Base-by-base conservation (phyloP, 1,139 yeast genomes). In the Torulaspora pretoriensis region DNA sequence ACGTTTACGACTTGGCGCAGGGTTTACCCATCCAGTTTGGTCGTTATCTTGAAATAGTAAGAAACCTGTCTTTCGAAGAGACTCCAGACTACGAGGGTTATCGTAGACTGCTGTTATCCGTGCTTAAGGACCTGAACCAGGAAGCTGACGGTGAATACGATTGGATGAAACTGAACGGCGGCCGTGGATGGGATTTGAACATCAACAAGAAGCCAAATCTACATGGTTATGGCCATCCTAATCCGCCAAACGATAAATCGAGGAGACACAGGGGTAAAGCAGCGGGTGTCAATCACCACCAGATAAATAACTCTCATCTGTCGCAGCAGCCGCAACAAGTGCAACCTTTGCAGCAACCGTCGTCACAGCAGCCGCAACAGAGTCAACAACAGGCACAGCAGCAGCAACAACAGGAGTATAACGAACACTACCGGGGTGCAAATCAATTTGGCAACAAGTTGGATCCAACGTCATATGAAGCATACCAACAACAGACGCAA, bases 81-180 rank as follows among this genome's bases (percentile, higher is more conserved):
- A 78, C 79, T 29, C 94, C 94, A 1, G 90, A 83, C 62, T 84
- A 84, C 65, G 80, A 77, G 40, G 85, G 82, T 53, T 81, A 82
- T 64, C 73, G 88, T 60, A 75, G 77, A 68, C 68, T 83, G 49
- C 68, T 84, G 56, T 69, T 81, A 52, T 74, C 83, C 17, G 80
- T 77, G 3, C 68, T 84, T 55, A 86, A 81, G 55, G 87, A 82
- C 53, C 68, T 73, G 27, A 71, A 70, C 26, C 74, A 72, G 45
- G 56, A 60, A 12, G 80, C 76, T 31, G 89, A 82, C 63, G 84
- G 81, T 13, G 83, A 81, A 58, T 84, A 82, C 58, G 94, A 84
- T 63, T 84, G 94, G 94, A 83, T 83, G 90, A 81, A 81, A 56
- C 68, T 84, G 54, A 84, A 84, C 59, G 81, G 81, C 38, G 94